A percentile compares a stretch with the other conserved stretches of the same genome.
phyloP scores from a whole-genome alignment of 2,329 filamentous ascomycete genomes.

The Apiospora pterosperma region DNA sequence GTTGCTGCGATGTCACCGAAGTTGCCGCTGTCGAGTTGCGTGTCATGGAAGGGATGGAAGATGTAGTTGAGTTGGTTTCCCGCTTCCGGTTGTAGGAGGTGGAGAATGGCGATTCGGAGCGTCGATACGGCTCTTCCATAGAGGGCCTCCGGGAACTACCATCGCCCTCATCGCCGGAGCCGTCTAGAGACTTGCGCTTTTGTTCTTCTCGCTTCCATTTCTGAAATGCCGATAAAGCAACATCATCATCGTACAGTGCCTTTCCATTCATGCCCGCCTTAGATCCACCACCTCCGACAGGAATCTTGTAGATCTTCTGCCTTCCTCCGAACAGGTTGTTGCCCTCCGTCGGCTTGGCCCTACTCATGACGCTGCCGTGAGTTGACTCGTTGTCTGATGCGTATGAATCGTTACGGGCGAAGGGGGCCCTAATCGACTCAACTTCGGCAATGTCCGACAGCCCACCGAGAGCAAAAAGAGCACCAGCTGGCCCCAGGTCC shows the following conservation, averaged over 20 bases:
- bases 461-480: conserved; percentile 53
- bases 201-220: conserved; percentile 63
- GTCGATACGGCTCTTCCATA: conserved; percentile 34
- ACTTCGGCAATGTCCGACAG: conserved; percentile 89
- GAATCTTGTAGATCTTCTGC: conserved; percentile 91
- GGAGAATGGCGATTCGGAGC: conserved; percentile 54
- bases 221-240: conserved; percentile 80
- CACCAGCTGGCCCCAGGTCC: conserved; percentile 50
- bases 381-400: conserved; percentile 60
- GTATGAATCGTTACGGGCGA: conserved; percentile 62
- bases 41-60: conserved; percentile 62
- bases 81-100: conserved; percentile 70
- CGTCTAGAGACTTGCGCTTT: conserved; percentile 41
- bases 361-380: conserved; percentile 73
- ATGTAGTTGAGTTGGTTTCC: conserved; percentile 83
- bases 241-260: conserved; percentile 81
- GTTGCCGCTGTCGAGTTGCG: conserved; percentile 85
- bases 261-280: conserved; percentile 57
- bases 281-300: conserved; percentile 39
- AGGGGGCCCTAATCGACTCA: conserved; percentile 67
- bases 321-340: conserved; percentile 93
- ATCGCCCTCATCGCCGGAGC: conserved; percentile 33
- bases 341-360: conserved; percentile 78
- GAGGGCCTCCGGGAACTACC: conserved; percentile 33
- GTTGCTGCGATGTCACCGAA: conserved; percentile 73